Evolutionary conservation across 192 early-diverging fungal genomes (phyloP).

Genomic region (Coemansia sp.): DNA sequence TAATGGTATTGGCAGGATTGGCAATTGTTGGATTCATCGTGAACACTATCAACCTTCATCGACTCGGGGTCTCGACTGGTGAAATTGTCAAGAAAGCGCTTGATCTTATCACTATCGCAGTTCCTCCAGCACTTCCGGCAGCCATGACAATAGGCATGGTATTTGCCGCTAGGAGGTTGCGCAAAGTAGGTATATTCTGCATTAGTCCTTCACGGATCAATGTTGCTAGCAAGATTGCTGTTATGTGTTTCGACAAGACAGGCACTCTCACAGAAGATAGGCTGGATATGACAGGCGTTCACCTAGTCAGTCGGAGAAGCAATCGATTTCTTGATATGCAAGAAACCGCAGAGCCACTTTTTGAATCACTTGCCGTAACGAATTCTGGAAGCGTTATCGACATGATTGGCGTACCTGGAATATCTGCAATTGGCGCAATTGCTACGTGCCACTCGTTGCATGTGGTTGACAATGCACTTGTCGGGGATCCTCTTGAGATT

Average conservation of each 20-base stretch:
- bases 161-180: slow-evolving; percentile 86
- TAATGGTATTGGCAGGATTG: slow-evolving; percentile 81
- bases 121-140: slow-evolving; percentile 94
- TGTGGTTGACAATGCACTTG: slow-evolving; percentile 72
- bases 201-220: slow-evolving; percentile 93
- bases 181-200: slow-evolving; percentile 82
- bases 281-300: slow-evolving; percentile 86
- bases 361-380: background rate
- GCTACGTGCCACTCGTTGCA: slow-evolving; percentile 84
- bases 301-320: slow-evolving; percentile 42
- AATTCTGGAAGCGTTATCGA: slow-evolving; percentile 5
- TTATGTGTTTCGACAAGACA: slow-evolving; percentile 98
- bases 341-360: slow-evolving; percentile 4
- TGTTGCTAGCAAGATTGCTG: slow-evolving; percentile 90
- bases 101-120: slow-evolving; percentile 93
- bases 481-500: slow-evolving; percentile 94
- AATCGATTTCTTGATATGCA: slow-evolving; percentile 43
- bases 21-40: slow-evolving; percentile 79
- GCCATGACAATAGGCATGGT: slow-evolving; percentile 95
- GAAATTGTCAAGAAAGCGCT: slow-evolving; percentile 81
- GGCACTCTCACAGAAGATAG: slow-evolving; percentile 96
- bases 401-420: background rate
- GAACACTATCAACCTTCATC: slow-evolving; percentile 81
- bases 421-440: slow-evolving; percentile 58
- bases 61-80: slow-evolving; percentile 65